These are phyloP conservation scores for Lactarius akahatsu DNA, from an alignment of 768 basidiomycete species.

Conservation along the genomic window DNA sequence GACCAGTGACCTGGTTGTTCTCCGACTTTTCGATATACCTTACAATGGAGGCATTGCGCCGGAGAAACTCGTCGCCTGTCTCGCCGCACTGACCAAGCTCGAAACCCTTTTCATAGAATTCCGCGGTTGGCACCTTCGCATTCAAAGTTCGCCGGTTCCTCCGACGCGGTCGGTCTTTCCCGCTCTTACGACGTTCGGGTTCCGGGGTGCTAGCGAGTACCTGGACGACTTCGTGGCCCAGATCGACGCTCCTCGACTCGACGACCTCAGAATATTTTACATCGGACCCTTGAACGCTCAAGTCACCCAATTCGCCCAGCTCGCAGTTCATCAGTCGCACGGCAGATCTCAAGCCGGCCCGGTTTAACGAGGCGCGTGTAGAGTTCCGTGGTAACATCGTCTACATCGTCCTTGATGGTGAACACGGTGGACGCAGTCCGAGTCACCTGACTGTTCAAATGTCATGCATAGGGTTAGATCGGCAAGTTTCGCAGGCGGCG, in stretches of 20 bases:
- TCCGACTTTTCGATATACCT: background rate
- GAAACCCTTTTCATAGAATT: background rate
- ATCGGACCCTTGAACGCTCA: background rate
- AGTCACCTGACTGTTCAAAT: background rate
- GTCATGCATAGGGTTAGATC: background rate
- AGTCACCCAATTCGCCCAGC: background rate
- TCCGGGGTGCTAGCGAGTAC: constrained; percentile 6
- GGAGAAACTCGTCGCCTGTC: background rate
- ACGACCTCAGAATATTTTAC: background rate
- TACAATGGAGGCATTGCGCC: constrained; percentile 6
- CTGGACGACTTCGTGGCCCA: constrained; percentile 6
- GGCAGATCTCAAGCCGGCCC: background rate
- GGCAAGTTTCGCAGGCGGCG: constrained; percentile 10
- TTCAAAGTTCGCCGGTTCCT: background rate
- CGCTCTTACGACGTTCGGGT: background rate
- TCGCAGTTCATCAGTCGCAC: background rate
- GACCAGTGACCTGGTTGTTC: background rate
- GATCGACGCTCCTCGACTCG: constrained; percentile 4
- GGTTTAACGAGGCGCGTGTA: background rate
- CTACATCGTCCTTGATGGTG: background rate
- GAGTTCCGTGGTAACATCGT: background rate
- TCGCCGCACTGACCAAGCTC: background rate
- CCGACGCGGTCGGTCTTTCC: background rate
- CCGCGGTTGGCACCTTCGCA: background rate
- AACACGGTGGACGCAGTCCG: background rate